phyloP scores from a whole-genome alignment of 1,284 basidiomycete species.

The Inonotus obliquus region DNA sequence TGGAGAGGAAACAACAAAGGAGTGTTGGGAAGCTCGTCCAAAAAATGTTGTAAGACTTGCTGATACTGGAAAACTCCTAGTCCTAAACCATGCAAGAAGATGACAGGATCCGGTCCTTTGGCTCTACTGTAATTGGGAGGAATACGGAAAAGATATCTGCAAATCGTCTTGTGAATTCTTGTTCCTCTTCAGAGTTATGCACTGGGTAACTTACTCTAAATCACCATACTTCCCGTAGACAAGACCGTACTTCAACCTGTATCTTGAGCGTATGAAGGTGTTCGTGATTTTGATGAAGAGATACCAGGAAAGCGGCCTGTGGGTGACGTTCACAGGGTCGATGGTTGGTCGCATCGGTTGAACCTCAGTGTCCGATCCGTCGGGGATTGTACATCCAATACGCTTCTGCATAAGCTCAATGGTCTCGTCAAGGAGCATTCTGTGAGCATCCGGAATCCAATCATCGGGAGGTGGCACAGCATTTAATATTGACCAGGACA shows the following conservation, averaged over 20 bases:
- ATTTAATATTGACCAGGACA: constrained; percentile 84
- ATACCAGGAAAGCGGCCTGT: constrained; percentile 75
- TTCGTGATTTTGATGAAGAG: constrained; percentile 55
- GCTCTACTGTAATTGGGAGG: constrained; percentile 60
- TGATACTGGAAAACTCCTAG: constrained; percentile 72
- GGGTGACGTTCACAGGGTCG: constrained; percentile 67
- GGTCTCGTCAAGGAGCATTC: constrained; percentile 51
- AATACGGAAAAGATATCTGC: constrained; percentile 70
- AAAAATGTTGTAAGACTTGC: constrained; percentile 43
- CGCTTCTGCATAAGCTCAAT: constrained; percentile 67
- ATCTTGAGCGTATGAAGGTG: constrained; percentile 39
- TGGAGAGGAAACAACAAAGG: constrained; percentile 79
- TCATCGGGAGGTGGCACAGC: constrained; percentile 49
- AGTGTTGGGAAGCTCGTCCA: constrained; percentile 54
- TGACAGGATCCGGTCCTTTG: constrained; percentile 59
- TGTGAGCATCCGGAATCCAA: constrained; percentile 41
- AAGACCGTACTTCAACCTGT: constrained; percentile 44
- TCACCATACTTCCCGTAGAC: constrained; percentile 46
- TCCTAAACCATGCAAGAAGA: constrained; percentile 87
- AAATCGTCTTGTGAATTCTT: background rate
- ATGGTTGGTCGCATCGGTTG: constrained; percentile 70
- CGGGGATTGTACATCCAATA: constrained; percentile 60
- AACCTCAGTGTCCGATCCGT: constrained; percentile 54
- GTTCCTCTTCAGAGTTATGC: background rate
- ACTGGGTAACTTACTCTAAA: constrained; percentile 50